Evolutionary conservation across 495 filamentous ascomycete species (phyloP).

Genomic region (Tuber magnatum): DNA sequence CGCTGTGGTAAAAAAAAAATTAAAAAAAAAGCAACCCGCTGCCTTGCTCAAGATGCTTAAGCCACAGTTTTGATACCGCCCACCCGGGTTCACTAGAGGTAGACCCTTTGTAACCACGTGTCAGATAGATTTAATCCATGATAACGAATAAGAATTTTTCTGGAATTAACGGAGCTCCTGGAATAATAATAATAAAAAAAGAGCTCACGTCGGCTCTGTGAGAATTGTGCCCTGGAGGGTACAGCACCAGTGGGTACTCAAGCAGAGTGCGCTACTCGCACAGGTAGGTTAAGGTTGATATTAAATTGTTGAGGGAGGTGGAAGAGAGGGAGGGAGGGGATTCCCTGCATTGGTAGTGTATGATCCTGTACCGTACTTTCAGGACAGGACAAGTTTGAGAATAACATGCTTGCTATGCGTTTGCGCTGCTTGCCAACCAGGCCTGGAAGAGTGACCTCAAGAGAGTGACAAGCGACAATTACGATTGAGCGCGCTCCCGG

Average conservation of each 20-base stretch:
- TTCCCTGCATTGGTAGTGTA: neutral
- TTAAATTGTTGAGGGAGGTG: neutral
- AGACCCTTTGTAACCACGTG: conserved; percentile 1
- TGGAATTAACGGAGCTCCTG: neutral
- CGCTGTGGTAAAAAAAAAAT: neutral
- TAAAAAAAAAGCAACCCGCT: neutral
- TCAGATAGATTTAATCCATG: neutral
- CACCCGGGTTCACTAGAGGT: neutral
- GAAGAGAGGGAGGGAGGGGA: neutral
- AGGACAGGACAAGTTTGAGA: neutral
- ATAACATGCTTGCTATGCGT: neutral
- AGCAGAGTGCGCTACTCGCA: neutral
- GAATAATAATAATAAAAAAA: neutral
- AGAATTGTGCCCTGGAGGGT: neutral
- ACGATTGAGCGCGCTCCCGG: neutral
- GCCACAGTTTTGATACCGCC: conserved; percentile 3
- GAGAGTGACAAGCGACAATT: neutral
- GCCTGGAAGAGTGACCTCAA: neutral
- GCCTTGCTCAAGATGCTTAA: neutral
- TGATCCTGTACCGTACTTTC: neutral
- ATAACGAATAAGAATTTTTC: neutral
- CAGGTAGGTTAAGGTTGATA: neutral
- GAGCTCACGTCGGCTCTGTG: neutral
- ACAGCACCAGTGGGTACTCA: neutral
- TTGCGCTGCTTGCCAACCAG: neutral